Conservation (phyloP, 164 flowering plant genomes). For the Chloranthus sessilifolius region DNA sequence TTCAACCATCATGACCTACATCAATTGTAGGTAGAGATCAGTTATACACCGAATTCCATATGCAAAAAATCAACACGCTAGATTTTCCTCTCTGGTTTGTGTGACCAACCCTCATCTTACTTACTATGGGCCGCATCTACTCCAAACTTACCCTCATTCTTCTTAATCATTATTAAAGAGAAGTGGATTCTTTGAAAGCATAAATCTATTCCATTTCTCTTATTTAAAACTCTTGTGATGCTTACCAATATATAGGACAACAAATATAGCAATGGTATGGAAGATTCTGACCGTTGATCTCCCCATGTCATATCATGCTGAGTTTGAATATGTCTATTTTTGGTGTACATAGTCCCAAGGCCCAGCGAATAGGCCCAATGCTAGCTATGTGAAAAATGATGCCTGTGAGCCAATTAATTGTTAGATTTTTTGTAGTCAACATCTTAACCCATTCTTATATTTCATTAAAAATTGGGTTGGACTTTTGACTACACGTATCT, state of each 20-base stretch:
- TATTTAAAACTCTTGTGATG: slow-evolving; percentile 7
- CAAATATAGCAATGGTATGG: not conserved
- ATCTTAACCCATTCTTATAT: too few relatives aligned
- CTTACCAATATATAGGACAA: not conserved
- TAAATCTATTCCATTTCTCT: slow-evolving; percentile 12
- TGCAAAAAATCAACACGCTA: too few relatives aligned
- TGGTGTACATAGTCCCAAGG: not conserved
- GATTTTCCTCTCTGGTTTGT: too few relatives aligned
- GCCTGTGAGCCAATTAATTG: not conserved
- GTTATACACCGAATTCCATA: not conserved
- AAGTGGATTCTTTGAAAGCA: slow-evolving; percentile 14
- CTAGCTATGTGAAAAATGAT: not conserved
- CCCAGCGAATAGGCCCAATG: not conserved
- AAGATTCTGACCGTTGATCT: slow-evolving; percentile 6
- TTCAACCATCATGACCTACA: too few relatives aligned
- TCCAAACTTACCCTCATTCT: not conserved
- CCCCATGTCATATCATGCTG: not conserved
- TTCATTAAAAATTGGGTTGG: too few relatives aligned
- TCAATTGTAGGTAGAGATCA: not conserved
- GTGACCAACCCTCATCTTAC: too few relatives aligned
- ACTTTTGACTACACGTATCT: too few relatives aligned
- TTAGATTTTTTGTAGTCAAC: too few relatives aligned
- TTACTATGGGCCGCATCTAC: slow-evolving; percentile 14
- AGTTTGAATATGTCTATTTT: slow-evolving; percentile 5
- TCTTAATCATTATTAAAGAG: slow-evolving; percentile 7